Evolutionary conservation across 2,329 filamentous ascomycete genomes (phyloP), one percentile per base, ranked within the genome.

Genomic region (Fusarium chlamydosporum): DNA sequence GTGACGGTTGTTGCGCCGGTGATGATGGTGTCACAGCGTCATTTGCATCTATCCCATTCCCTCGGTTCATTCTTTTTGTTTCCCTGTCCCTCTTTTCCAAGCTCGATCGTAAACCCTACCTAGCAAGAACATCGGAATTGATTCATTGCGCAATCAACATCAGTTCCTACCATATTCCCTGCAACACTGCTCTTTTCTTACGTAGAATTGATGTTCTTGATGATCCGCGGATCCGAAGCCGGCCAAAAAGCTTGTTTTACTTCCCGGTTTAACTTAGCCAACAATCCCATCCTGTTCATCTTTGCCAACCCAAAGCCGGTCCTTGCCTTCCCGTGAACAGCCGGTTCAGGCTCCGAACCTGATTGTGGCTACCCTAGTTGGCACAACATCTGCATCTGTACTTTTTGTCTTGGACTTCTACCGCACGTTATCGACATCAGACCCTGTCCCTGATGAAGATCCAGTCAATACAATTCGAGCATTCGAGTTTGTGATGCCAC

Each of bases 11-110:
- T 50, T 56, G 58, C 47, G 47, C 58, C 61, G 61, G 55, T 53
- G 52, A 72, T 73, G 72, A 74, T 74, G 72, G 61, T 72, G 71
- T 74, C 61, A 70, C 68, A 54, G 65, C 72, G 72, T 74, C 72
- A 74, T 74, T 52, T 56, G 31, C 54, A 35, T 50, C 61, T 48
- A 42, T 62, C 29, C 38, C 59, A 31, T 64, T 60, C 56, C 56
- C 65, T 71, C 64, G 53, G 56, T 48, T 52, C 11, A 23, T 41
- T 29, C 35, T 9, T 34, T 27, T 16, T 38, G 18, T 33, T 34
- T 53, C 31, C 18, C 11, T 43, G 6, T 58, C n/a, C 33, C n/a
- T n/a, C 31, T 2, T 23, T 16, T 15, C 10, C 29, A 29, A 11
- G 29, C 29, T 29, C 29, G 29, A 29, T 29, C 8, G 10, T 48